Conservation (phyloP, 768 basidiomycete species). For the Termitomyces sp. region DNA sequence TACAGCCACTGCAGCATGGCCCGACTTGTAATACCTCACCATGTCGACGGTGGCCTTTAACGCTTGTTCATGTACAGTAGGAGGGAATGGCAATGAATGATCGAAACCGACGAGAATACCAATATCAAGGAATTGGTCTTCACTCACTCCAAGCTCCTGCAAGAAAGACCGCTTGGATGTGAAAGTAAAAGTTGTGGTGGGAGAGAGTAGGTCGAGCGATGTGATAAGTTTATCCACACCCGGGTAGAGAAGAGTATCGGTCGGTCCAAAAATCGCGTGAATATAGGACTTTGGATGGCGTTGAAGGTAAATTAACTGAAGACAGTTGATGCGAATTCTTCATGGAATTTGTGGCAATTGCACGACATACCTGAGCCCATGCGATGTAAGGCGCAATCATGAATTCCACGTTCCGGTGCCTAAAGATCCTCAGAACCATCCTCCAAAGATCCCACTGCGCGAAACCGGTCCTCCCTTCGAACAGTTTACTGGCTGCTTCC, state of each 20-base stretch:
- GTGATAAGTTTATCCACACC: constrained; percentile 87
- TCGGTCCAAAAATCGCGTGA: constrained; percentile 89
- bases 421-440: constrained; percentile 86
- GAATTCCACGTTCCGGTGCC: constrained; percentile 93
- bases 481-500: constrained; percentile 80
- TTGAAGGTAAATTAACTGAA: constrained; percentile 89
- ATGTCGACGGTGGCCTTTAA: constrained; percentile 87
- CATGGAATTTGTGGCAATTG: neutral
- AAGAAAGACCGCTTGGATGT: constrained; percentile 72
- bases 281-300: constrained; percentile 91
- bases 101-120: constrained; percentile 91
- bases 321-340: neutral
- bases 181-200: constrained; percentile 73
- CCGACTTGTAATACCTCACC: constrained; percentile 90
- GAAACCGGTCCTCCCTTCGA: constrained; percentile 69
- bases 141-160: constrained; percentile 53
- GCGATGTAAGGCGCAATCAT: constrained; percentile 93
- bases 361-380: constrained; percentile 80
- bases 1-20: constrained; percentile 72
- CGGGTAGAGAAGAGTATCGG: constrained; percentile 87
- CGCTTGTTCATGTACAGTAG: constrained; percentile 74
- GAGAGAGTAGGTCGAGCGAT: constrained; percentile 68
- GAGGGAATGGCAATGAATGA: constrained; percentile 73
- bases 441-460: constrained; percentile 93
- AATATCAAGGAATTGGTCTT: constrained; percentile 94